A percentile compares a stretch with the other conserved stretches of the same genome.
phyloP scores from a whole-genome alignment of 768 basidiomycete species.

The Mycena sanguinolenta region DNA sequence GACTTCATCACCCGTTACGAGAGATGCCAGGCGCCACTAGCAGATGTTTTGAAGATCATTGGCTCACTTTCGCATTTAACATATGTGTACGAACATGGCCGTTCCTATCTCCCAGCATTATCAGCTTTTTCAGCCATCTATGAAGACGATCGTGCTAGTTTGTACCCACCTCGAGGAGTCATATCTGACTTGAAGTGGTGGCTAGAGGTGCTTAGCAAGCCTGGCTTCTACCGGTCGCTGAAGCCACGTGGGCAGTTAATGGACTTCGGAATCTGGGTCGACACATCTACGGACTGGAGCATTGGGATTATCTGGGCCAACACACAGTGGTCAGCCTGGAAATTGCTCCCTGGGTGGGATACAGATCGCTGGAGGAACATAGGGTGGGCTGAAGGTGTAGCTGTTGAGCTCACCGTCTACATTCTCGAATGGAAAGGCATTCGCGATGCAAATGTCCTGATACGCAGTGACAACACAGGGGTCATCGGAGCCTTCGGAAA shows the following conservation, averaged over 20 bases:
- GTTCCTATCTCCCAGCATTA: not conserved
- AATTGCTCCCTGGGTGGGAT: conserved; percentile 15
- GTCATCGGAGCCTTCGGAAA: conserved; percentile 47
- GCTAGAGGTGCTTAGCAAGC: not conserved
- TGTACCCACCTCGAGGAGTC: too few species aligned
- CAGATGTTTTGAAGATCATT: conserved; percentile 1
- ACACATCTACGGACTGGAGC: conserved; percentile 11
- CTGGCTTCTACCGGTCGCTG: not conserved
- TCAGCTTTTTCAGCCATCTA: conserved; percentile 6
- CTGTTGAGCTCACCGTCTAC: conserved; percentile 42
- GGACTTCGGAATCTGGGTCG: conserved; percentile 12
- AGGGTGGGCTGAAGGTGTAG: conserved; percentile 44
- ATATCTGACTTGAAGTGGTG: conserved; percentile 10
- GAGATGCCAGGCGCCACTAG: not conserved
- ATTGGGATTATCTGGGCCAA: too few species aligned
- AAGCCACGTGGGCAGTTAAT: not conserved
- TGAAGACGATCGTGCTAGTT: not conserved
- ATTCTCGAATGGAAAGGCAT: conserved; percentile 19
- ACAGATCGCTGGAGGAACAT: conserved; percentile 35
- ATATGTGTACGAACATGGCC: conserved; percentile 4
- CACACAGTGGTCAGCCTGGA: too few species aligned
- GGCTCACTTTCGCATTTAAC: too few species aligned
- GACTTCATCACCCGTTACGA: conserved; percentile 2
- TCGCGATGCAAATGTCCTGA: conserved; percentile 39
- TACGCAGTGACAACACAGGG: conserved; percentile 52